A percentile compares a stretch with the other conserved stretches of the same genome.
Evolutionary conservation across 768 basidiomycete species (phyloP).

Genomic region (Russula lepida): DNA sequence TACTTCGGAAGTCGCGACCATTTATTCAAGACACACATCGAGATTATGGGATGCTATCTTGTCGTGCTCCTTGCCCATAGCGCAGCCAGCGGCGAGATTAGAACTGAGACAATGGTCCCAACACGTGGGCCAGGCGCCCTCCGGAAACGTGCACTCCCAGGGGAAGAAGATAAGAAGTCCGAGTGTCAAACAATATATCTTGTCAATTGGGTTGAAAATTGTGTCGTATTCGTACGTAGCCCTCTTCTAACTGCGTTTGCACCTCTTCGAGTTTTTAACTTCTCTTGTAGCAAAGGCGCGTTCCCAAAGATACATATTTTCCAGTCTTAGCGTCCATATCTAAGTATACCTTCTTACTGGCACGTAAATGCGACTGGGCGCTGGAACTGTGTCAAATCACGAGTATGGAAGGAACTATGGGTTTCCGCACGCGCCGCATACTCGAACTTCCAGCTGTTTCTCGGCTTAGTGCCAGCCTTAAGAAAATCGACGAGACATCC

Average conservation of each 20-base stretch:
- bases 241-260: not conserved
- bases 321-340: not conserved
- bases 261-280: not conserved
- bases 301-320: not conserved
- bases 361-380: slow-evolving; percentile 2
- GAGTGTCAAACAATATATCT: slow-evolving; percentile 5
- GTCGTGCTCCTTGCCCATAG: slow-evolving; percentile 12
- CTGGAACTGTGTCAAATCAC: not conserved
- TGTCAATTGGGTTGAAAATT: not conserved
- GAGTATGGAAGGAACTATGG: not conserved
- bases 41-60: not conserved
- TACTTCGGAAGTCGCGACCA: not conserved
- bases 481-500: not conserved
- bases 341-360: not conserved
- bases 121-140: no score
- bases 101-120: no score
- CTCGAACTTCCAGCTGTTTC: slow-evolving; percentile 5
- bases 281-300: not conserved
- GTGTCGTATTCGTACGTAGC: not conserved
- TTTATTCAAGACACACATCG: not conserved
- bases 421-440: not conserved
- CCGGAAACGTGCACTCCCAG: no score
- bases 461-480: no score
- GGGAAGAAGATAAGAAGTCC: no score
- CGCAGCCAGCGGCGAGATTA: no score